phyloP scores from a whole-genome alignment of 805 yeast genomes.

The Zygoascus flipseniorum region DNA sequence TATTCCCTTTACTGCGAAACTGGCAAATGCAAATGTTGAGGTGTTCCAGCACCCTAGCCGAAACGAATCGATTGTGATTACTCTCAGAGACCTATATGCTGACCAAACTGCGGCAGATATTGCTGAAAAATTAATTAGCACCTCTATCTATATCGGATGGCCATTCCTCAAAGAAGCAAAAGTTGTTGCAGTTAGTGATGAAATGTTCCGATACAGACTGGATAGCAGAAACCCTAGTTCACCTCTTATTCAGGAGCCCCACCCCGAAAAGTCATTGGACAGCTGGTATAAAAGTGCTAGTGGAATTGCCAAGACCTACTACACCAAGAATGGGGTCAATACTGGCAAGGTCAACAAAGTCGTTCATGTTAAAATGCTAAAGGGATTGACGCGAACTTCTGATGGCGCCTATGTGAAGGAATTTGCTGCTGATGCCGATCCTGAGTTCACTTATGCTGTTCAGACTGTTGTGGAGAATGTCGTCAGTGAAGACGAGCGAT shows the following conservation, averaged over 20 bases:
- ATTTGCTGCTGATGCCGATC: constrained; percentile 34
- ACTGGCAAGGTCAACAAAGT: constrained; percentile 47
- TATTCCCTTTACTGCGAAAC: constrained; percentile 44
- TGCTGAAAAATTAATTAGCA: constrained; percentile 52
- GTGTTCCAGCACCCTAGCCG: constrained; percentile 82
- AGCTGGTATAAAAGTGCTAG: constrained; percentile 37
- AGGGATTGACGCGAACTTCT: constrained; percentile 61
- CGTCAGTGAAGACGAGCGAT: constrained; percentile 65
- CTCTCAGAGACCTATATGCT: constrained; percentile 40
- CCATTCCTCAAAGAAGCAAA: constrained; percentile 83
- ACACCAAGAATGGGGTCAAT: constrained; percentile 47
- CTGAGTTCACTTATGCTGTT: constrained; percentile 54
- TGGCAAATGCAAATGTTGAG: constrained; percentile 54
- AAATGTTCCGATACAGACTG: constrained; percentile 37
- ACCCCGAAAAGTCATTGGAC: constrained; percentile 40
- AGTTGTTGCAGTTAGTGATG: constrained; percentile 55
- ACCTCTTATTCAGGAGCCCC: constrained; percentile 18
- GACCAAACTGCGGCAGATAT: constrained; percentile 47
- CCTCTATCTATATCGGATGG: constrained; percentile 71
- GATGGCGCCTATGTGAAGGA: constrained; percentile 77
- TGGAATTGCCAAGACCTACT: constrained; percentile 36
- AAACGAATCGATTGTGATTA: constrained; percentile 70
- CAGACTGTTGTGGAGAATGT: constrained; percentile 75
- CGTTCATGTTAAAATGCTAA: constrained; percentile 63
- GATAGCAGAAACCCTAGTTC: constrained; percentile 19